Conservation (phyloP, 2,329 filamentous ascomycete species). For the Drechslera avenae region DNA sequence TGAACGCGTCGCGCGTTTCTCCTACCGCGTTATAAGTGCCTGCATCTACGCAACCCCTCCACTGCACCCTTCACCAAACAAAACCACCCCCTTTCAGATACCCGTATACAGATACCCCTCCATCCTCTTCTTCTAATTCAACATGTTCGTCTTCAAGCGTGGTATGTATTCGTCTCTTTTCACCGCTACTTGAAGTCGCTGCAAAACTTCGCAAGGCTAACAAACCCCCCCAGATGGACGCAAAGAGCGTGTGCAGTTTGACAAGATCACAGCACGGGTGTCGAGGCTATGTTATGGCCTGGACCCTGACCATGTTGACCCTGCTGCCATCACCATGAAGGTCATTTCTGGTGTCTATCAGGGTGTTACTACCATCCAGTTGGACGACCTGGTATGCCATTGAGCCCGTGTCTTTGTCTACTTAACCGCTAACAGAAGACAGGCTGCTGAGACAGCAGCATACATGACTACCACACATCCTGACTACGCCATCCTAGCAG, state of each 20-base stretch:
- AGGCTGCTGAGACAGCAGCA: conserved; percentile 98
- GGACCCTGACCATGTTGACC: conserved; percentile 93
- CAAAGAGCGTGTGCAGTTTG: conserved; percentile 99
- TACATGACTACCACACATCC: conserved; percentile 99
- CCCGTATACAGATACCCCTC: conserved; percentile 33
- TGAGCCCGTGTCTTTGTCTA: conserved; percentile 20
- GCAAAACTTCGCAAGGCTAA: conserved; percentile 36
- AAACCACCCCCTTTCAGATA: conserved; percentile 31
- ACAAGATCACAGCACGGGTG: conserved; percentile 99
- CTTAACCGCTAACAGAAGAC: conserved; percentile 20
- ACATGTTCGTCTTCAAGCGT: conserved; percentile 52
- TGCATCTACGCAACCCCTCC: conserved; percentile 21
- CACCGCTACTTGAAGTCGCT: conserved; percentile 16
- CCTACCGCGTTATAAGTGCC: conserved; percentile 41
- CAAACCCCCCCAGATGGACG: conserved; percentile 74
- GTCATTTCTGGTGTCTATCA: conserved; percentile 99
- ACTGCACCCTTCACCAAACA: conserved; percentile 26
- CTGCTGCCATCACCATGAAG: conserved; percentile 97
- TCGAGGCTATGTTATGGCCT: conserved; percentile 97
- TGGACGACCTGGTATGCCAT: conserved; percentile 86
- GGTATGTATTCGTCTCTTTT: conserved; percentile 39
- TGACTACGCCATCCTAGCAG: conserved; percentile 97
- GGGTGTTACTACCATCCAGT: conserved; percentile 92
- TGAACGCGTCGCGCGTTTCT: conserved; percentile 29
- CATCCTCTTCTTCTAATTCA: conserved; percentile 33